Base-by-base conservation (phyloP, 2,329 filamentous ascomycete genomes). In the Cladosporium sp. region DNA sequence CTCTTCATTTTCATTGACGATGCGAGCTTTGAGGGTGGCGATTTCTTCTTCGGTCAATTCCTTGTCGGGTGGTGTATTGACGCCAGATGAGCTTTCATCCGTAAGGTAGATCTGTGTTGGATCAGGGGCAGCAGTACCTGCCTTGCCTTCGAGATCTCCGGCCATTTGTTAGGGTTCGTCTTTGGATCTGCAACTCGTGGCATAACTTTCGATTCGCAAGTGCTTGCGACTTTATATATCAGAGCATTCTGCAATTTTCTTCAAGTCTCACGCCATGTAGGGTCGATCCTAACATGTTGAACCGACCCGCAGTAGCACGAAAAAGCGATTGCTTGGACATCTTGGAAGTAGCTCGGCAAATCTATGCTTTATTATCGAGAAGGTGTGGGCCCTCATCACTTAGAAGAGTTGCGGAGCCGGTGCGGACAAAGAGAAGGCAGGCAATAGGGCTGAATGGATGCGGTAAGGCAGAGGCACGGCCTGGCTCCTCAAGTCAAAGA, bases 1-100 rank as follows among this genome's bases (percentile, higher is more conserved):
- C 15, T 43, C 40, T 12, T 43, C 40, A n/a, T 43, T 43, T 9
- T 43, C 40, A 22, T 43, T 43, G 40, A 43, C 29, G 12, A 43
- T 15, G n/a, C 40, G 24, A 30, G 40, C 40, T 43, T 43, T 43
- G n/a, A 43, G 40, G n/a, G 40, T 22, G 6, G 20, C 40, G 24
- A 43, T 18, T 30, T 43, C 40, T 30, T 27, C 22, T 17, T 43
- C 40, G n/a, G 40, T 43, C 7, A 43, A 29, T 22, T 29, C 40
- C 18, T 43, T 43, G 4, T 19, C 40, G 4, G n/a, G n/a, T 7
- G 24, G 40, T 2, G 40, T 43, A 15, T 30, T 15, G 15, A 22
- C n/a, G 2, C 22, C 15, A 29, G 40, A 30, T 7, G 38, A 19
- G 17, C 18, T 11, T 19, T 38, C 36, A 19, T 38, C 36, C 4